Evolutionary conservation across 768 basidiomycete species (phyloP), one percentile per base, ranked within the genome.

Genomic region (Thelephora ganbajun): DNA sequence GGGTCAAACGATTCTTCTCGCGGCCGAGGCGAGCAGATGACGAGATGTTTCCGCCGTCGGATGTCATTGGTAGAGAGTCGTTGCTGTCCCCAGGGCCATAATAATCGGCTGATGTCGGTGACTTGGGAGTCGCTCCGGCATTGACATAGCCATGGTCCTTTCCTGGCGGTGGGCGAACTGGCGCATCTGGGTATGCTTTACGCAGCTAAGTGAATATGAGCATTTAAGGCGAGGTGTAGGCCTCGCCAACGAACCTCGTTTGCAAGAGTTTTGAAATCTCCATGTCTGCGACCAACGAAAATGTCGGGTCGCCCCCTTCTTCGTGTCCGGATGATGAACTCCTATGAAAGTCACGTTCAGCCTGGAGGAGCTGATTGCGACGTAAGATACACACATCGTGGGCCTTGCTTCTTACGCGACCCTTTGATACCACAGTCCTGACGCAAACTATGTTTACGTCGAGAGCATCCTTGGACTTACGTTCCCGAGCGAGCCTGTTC

Each of bases 1-100:
- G 76, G 0, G 96, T 98, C 3, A 99, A 69, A 12, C 96, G 72
- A 57, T 99, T 99, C 73, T 92, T 94, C 62, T 99, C 96, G 20
- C 96, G 72, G 1, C 89, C 71, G 18, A 94, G 71, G 33, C 79
- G 77, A 9, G 18, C 23, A 16, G 6, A 18, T 22, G 44, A 45
- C 5, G 4, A 9, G 9, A 4, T 30, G 26, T 14, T 18, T 14
- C 39, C 39, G 16, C 18, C 39, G 22, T 9, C 6, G 6, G 18
- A 14, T 6, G 51, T 59, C 11, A 41, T 41, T 7, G 48, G 56
- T 39, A 57, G 50, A n/a, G 59, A 59, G 26, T 61, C 61, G 9
- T 49, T 46, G 53, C 59, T 52, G 16, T 47, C 33, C 39, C 22
- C 39, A 11, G 39, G 22, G 39, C 39, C 39, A 41, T 41, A 30